Percentiles rank a stretch among this genome's conserved stretches.
Evolutionary conservation across 176 grass and related monocot genomes (phyloP).

Genomic region (Zoysia pacifica): DNA sequence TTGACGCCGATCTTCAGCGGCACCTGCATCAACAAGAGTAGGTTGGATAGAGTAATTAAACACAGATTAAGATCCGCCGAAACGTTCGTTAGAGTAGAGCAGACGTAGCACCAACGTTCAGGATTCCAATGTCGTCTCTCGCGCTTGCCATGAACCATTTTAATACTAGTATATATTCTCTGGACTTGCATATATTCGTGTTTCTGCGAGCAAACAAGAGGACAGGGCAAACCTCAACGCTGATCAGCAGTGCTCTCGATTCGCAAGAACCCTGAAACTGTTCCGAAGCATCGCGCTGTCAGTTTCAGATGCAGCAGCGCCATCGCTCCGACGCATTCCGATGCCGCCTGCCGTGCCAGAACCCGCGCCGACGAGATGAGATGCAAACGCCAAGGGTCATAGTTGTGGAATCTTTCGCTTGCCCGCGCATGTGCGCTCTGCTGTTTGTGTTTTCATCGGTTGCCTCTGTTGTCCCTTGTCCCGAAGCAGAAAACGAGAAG

Average conservation of each 20-base stretch:
- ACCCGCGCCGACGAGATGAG: too few relatives aligned
- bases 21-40: not conserved
- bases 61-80: constrained; percentile 21
- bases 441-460: not conserved
- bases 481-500: not conserved
- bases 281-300: not conserved
- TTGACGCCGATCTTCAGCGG: not conserved
- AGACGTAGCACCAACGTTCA: not conserved
- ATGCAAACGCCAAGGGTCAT: too few relatives aligned
- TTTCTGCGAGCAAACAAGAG: not conserved
- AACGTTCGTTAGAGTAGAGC: not conserved
- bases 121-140: not conserved
- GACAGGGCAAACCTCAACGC: not conserved
- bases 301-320: not conserved
- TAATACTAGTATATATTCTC: too few relatives aligned
- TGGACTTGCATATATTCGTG: not conserved
- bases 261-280: not conserved
- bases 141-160: not conserved
- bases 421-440: not conserved
- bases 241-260: not conserved
- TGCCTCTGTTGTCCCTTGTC: too few relatives aligned
- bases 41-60: not conserved
- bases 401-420: not conserved
- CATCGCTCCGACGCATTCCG: not conserved
- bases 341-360: too few relatives aligned